phyloP scores from a whole-genome alignment of 2,329 filamentous ascomycete genomes.

The Coccinonectria pachysandricola region DNA sequence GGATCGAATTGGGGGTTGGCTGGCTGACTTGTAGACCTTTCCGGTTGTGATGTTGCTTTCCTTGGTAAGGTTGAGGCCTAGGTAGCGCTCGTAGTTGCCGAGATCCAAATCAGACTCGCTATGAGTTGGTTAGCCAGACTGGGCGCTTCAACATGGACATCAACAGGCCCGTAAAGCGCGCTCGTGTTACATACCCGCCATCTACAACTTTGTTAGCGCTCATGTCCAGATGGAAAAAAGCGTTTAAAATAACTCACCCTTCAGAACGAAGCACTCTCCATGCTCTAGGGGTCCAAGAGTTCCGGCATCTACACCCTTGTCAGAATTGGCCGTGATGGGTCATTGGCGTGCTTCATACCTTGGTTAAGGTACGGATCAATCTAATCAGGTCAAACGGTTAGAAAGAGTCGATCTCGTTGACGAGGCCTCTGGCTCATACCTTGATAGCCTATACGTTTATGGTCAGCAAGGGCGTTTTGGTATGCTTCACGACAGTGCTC shows the following conservation, averaged over 20 bases:
- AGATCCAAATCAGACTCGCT: conserved; percentile 36
- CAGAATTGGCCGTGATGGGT: conserved; percentile 17
- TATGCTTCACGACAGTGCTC: not conserved
- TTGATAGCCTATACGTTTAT: not conserved
- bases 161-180: not conserved
- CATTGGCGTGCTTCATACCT: conserved; percentile 15
- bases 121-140: not conserved
- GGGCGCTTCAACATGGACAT: not conserved
- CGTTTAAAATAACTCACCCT: conserved; percentile 41
- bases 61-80: conserved; percentile 68
- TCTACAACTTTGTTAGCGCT: conserved; percentile 6
- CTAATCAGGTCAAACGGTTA: not conserved
- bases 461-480: too few relatives aligned
- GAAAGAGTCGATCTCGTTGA: too few relatives aligned
- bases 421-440: not conserved
- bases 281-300: conserved; percentile 41
- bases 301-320: conserved; percentile 18
- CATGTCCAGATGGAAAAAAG: too few relatives aligned
- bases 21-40: conserved; percentile 87
- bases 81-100: conserved; percentile 55
- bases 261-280: conserved; percentile 81
- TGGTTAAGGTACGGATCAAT: conserved; percentile 41
- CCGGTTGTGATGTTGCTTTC: conserved; percentile 97
- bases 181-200: conserved; percentile 2
- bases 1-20: not conserved